Evolutionary conservation across 768 basidiomycete genomes (phyloP), one percentile per base, ranked within the genome.

Genomic region (Chiua virens): DNA sequence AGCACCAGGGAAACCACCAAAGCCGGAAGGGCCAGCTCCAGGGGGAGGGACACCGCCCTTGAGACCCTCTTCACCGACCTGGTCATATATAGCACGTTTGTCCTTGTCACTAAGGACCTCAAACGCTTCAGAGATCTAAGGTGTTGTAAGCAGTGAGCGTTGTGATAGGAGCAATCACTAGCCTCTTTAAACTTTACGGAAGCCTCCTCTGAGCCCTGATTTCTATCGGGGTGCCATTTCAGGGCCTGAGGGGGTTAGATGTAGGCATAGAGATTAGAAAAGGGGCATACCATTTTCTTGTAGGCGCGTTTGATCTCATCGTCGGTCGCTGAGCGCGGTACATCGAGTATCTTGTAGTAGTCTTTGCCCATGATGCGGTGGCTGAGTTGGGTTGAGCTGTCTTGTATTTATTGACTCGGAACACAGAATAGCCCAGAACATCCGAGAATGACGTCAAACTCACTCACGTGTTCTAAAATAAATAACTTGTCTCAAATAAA

Each of bases 201-300:
- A 0, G 96, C 89, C 57, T 86, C 87, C 58, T 94, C 94, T 44
- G 89, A 86, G 25, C 91, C 89, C 48, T 73, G 73, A 64, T 97
- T 96, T 35, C 94, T 81, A 67, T 97, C 94, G 34, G 95, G 95
- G 69, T 98, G 96, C 86, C 90, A 91, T 81, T 91, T 93, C 68
- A 97, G 69, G 42, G 93, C 92, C 88, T 80, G 76, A 51, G 4
- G 23, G 43, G 10, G 34, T 35, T 27, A 47, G 44, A 38, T 35
- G 52, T 30, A 38, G 58, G 42, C 28, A 3, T 46, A 53, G 20
- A 30, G n/a, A 7, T 2, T 17, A 13, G n/a, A 22, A 20, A 34
- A 28, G 51, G 37, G 5, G 69, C 77, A 11, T 55, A 85, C 89
- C 83, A 91, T 90, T 73, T 94, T 94, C 81, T 94, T 95, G 80